phyloP scores from a whole-genome alignment of 352 stramenopile genomes.

The Aphanomyces cochlioides region DNA sequence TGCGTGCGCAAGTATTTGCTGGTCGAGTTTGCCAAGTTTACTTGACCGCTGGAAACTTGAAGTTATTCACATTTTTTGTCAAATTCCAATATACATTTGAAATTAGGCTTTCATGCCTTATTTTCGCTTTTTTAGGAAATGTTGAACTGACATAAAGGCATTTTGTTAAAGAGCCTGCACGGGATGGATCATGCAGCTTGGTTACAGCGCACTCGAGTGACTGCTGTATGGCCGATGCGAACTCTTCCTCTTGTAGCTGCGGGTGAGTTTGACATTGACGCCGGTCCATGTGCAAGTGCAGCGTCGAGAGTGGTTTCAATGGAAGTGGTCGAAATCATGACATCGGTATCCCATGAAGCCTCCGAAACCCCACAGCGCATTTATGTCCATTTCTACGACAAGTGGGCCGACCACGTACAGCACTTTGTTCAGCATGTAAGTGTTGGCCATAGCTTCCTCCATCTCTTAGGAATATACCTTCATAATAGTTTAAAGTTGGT shows the following conservation, averaged over 20 bases:
- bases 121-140: too few relatives aligned
- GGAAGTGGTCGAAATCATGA: constrained; percentile 7
- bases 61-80: too few relatives aligned
- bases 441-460: neutral
- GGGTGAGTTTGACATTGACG: constrained; percentile 21
- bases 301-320: constrained; percentile 16
- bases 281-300: constrained; percentile 7
- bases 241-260: constrained; percentile 1
- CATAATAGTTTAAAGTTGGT: neutral
- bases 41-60: too few relatives aligned
- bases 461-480: neutral
- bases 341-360: neutral
- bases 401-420: constrained; percentile 21
- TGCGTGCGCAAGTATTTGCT: too few relatives aligned
- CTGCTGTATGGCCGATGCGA: constrained; percentile 13
- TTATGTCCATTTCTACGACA: constrained; percentile 26
- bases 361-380: neutral
- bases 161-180: too few relatives aligned
- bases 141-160: too few relatives aligned
- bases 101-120: too few relatives aligned
- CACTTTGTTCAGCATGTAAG: constrained; percentile 19
- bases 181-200: constrained; percentile 5
- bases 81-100: too few relatives aligned
- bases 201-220: constrained; percentile 16
- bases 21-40: too few relatives aligned